Evolutionary conservation across 805 yeast species (phyloP), one percentile per base, ranked within the genome.

Genomic region (Ogataea ramenticola): DNA sequence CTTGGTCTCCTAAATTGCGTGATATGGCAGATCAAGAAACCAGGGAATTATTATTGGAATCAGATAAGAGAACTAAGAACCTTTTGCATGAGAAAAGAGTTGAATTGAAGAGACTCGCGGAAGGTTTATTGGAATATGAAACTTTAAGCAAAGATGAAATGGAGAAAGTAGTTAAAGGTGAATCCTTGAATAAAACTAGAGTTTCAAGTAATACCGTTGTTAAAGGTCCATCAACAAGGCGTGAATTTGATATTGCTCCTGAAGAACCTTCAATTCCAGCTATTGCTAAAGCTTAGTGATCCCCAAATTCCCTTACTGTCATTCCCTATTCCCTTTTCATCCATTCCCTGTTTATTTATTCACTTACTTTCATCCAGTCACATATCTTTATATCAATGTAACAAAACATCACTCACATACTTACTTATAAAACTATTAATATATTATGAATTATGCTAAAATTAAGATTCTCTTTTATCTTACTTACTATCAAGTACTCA

Each of bases 1-100:
- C 85, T 36, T 93, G 99, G 99, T 88, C 96, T 2, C 85, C 91
- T 14, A 79, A 80, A 52, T 75, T 95, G 41, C 74, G 95, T 51
- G 93, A 88, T 59, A 71, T 82, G 64, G 99, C 98, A 14, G 99
- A 93, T 62, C 80, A 84, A 55, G 98, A 93, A 67, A 90, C 93
- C 34, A 73, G 96, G 46, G 77, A 75, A 40, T 67, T 86, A 48
- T 72, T 93, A 50, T 71, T 85, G 44, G 79, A 71, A 6, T 81
- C 95, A 22, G 97, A 90, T 61, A 72, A 74, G 37, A 79, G 99
- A 61, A 83, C 97, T 1, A 75, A 93, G 53, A 62, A 67, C 42
- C 54, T 91, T 61, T 71, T 93, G 50, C 61, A 64, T 19, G 82
- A 77, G 5, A 80, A 74, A 58, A 71, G 74, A 40, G 63, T 70